Percentiles rank a stretch among this genome's conserved stretches.
These are phyloP conservation scores for Paraphaeosphaeria sporulosa DNA, from an alignment of 2,329 filamentous ascomycete genomes.

Conservation along the genomic window DNA sequence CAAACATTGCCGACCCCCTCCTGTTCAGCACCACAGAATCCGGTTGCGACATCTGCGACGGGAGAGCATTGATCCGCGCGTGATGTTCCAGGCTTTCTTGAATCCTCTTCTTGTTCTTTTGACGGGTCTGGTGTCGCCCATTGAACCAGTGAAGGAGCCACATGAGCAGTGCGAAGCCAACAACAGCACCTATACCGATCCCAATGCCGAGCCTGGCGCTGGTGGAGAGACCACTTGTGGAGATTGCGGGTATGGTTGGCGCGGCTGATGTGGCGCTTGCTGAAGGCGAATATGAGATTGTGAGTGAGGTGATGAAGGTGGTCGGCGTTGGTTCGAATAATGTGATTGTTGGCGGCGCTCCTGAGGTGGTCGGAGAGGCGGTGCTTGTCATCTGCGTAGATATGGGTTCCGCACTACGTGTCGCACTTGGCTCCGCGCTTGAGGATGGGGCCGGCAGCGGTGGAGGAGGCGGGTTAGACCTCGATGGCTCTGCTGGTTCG, in stretches of 20 bases:
- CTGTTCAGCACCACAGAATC: neutral
- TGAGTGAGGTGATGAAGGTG: neutral
- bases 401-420: neutral
- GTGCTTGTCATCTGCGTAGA: neutral
- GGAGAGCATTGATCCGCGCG: neutral
- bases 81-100: constrained; percentile 1
- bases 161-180: neutral
- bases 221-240: neutral
- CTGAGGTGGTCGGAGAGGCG: neutral
- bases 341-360: neutral
- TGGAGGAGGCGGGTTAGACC: neutral
- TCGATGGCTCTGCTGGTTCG: neutral
- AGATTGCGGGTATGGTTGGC: neutral
- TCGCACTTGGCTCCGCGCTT: neutral
- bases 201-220: neutral
- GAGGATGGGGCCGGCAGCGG: neutral
- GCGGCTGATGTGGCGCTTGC: neutral
- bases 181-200: neutral
- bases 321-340: neutral
- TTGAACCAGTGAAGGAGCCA: neutral
- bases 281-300: neutral
- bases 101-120: neutral
- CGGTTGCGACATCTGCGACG: constrained; percentile 6
- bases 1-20: constrained; percentile 2
- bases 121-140: neutral